These are phyloP conservation scores for Aspergillus caelatus DNA, from an alignment of 2,329 filamentous ascomycete genomes.

Conservation along the genomic window DNA sequence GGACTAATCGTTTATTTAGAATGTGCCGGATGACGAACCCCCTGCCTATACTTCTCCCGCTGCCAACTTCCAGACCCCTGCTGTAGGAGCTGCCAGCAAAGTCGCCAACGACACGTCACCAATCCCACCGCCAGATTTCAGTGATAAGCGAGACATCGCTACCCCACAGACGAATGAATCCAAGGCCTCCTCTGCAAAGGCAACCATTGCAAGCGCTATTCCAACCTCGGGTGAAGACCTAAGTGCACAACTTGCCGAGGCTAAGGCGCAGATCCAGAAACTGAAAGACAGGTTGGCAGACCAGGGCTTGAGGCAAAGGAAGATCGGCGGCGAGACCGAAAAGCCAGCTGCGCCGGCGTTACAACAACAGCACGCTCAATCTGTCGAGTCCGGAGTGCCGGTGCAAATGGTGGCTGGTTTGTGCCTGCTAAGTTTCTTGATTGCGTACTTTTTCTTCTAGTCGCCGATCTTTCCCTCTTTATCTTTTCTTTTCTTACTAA, in stretches of 20 bases:
- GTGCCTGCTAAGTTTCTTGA: slow-evolving; percentile 86
- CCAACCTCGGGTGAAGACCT: slow-evolving; percentile 61
- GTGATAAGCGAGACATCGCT: slow-evolving; percentile 42
- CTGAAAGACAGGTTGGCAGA: slow-evolving; percentile 68
- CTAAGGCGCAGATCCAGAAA: slow-evolving; percentile 71
- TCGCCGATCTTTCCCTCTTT: slow-evolving; percentile 12
- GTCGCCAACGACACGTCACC: slow-evolving; percentile 36
- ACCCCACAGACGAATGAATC: slow-evolving; percentile 41
- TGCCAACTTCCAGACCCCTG: slow-evolving; percentile 51
- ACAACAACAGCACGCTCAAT: slow-evolving; percentile 59
- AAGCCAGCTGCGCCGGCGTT: slow-evolving; percentile 54
- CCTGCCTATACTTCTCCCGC: slow-evolving; percentile 61
- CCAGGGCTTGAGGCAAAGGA: slow-evolving; percentile 77
- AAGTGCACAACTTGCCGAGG: slow-evolving; percentile 72
- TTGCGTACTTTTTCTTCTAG: slow-evolving; percentile 97
- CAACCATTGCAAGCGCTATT: slow-evolving; percentile 53
- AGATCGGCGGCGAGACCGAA: slow-evolving; percentile 60
- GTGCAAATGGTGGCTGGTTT: slow-evolving; percentile 81
- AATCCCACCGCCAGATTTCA: slow-evolving; percentile 39
- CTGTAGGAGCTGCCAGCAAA: slow-evolving; percentile 47
- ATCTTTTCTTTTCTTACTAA: slow-evolving; percentile 22
- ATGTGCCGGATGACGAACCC: slow-evolving; percentile 47
- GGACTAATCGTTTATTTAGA: slow-evolving; percentile 24
- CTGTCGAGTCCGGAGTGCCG: slow-evolving; percentile 72
- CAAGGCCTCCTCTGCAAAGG: slow-evolving; percentile 44